Conservation (phyloP, 148 eudicot species). For the Talinum fruticosum region DNA sequence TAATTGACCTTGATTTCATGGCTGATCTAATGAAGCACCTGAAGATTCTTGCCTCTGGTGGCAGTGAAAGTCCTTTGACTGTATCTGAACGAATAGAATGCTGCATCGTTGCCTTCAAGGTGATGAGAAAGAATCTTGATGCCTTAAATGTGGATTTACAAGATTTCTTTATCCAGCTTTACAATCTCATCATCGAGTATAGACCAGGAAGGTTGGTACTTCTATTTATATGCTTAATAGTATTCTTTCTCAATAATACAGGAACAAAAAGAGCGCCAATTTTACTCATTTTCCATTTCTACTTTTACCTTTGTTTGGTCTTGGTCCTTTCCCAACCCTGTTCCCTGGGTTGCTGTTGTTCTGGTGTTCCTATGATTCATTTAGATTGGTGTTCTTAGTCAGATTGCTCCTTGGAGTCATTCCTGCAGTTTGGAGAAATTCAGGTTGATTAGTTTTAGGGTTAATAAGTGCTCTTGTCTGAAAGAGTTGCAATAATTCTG, state of each 20-base stretch:
- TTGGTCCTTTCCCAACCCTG: background rate
- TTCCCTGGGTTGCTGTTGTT: background rate
- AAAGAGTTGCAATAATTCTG: too few species aligned
- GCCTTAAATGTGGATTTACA: slow-evolving; percentile 91
- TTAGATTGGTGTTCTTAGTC: too few species aligned
- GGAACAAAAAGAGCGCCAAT: background rate
- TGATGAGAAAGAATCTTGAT: slow-evolving; percentile 93
- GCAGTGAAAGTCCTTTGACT: slow-evolving; percentile 42
- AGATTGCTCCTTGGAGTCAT: background rate
- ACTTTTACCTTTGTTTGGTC: too few species aligned
- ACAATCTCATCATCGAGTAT: slow-evolving; percentile 75
- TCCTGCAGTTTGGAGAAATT: background rate
- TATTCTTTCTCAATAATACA: background rate
- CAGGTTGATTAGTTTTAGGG: background rate
- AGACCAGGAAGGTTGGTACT: slow-evolving; percentile 78
- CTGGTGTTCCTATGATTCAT: too few species aligned
- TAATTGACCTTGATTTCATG: slow-evolving; percentile 92
- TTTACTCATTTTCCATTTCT: too few species aligned
- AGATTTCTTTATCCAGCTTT: slow-evolving; percentile 83
- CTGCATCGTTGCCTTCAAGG: slow-evolving; percentile 93
- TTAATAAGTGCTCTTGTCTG: background rate
- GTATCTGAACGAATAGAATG: slow-evolving; percentile 83
- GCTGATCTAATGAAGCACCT: slow-evolving; percentile 79
- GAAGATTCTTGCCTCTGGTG: slow-evolving; percentile 79
- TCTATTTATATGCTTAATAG: background rate